These are phyloP conservation scores for Seiridium cupressi DNA, from an alignment of 2,329 filamentous ascomycete species.

Conservation along the genomic window DNA sequence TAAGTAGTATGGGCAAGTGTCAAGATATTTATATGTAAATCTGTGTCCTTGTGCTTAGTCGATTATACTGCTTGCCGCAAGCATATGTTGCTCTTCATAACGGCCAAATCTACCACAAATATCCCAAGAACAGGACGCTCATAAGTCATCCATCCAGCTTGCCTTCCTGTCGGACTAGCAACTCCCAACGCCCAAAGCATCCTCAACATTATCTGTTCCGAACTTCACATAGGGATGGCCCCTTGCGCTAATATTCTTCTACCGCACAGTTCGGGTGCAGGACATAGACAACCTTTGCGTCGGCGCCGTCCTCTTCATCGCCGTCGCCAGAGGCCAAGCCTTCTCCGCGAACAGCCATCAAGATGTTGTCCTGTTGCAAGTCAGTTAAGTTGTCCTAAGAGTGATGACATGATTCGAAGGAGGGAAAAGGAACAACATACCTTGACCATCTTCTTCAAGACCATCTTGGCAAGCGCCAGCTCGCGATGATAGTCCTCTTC, in stretches of 20 bases:
- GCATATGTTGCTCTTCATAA: no score
- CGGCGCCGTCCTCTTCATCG: slow-evolving; percentile 37
- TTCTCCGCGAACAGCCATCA: slow-evolving; percentile 74
- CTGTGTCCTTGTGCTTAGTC: no score
- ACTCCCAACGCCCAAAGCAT: not conserved
- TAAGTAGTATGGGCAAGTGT: no score
- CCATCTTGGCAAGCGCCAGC: slow-evolving; percentile 49
- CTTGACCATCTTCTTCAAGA: slow-evolving; percentile 95
- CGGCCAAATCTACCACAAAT: no score
- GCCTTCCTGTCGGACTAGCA: not conserved
- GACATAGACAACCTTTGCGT: slow-evolving; percentile 70
- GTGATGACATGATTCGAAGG: no score
- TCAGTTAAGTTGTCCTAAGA: no score
- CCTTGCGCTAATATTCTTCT: slow-evolving; percentile 47
- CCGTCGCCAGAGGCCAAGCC: slow-evolving; percentile 43
- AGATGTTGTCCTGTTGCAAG: slow-evolving; percentile 69
- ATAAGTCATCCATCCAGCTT: not conserved
- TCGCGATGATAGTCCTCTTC: slow-evolving; percentile 82
- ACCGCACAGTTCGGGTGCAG: slow-evolving; percentile 92
- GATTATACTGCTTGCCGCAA: no score
- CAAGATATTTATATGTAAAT: no score
- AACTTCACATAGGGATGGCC: not conserved
- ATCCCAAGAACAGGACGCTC: not conserved
- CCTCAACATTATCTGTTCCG: no score
- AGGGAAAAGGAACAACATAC: slow-evolving; percentile 46